Base-by-base conservation (phyloP, 2,329 filamentous ascomycete species). In the Diaporthe citriasiana region DNA sequence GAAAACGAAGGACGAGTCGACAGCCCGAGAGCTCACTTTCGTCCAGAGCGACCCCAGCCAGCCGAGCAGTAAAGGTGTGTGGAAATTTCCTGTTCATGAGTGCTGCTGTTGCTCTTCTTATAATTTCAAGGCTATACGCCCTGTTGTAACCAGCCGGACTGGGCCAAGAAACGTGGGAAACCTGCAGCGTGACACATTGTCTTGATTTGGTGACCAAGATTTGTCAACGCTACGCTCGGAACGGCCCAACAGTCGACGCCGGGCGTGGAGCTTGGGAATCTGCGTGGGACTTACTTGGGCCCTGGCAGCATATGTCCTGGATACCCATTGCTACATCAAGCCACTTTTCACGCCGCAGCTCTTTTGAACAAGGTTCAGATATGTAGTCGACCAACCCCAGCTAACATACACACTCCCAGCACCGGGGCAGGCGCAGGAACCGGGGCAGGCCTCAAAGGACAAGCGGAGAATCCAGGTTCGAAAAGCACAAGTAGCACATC, bases 401-500 rank as follows among this genome's bases (percentile, higher is more conserved):
- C 63, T 68, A 68, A 68, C 33, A 68, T 35, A 51, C n/a, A 35
- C 69, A 65, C 59, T 72, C 65, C 15, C 71, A 75, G 71, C 66
- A 66, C 68, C 47, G 27, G 68, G 56, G 22, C 51, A 72, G 51
- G 65, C 38, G 42, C 56, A 66, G 17, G 74, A 71, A 47, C 45
- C 38, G 33, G 50, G 76, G 19, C 70, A 74, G 51, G 74, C 75
- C 5, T 74, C 78, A 10, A 77, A 80, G 77, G 82, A 85, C 70
- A 88, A 87, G 79, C 85, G 88, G 6, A 85, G 88, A 0, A 85
- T 85, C 4, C 88, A 90, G 76, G 88, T 90, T 69, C 82, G 88
- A 3, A 84, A 83, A 30, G 88, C 88, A 2, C 88, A 90, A 82
- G 85, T 86, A 50, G 85, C 89, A 78, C 88, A 90, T 77, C 87